Base-by-base conservation (phyloP, 805 yeast genomes). In the Candida argentea region DNA sequence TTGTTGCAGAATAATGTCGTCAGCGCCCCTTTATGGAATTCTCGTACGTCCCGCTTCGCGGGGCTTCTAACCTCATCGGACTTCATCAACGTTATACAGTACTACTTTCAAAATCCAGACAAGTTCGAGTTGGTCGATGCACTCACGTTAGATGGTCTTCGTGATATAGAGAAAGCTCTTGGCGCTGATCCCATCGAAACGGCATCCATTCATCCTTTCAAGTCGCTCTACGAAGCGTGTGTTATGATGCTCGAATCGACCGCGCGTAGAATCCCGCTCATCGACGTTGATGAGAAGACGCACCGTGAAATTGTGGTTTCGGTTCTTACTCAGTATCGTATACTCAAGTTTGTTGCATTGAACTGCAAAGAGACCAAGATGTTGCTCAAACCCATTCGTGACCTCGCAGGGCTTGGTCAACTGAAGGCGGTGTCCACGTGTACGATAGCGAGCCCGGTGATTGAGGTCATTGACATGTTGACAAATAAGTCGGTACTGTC, bases 21-120 rank as follows among this genome's bases (percentile, higher is more conserved):
- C 18, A 79, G 94, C 30, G 97, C 97, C 4, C 98, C 99, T 3
- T 62, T 91, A 29, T 91, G 99, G 99, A 83, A 89, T 55, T 79
- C 89, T 33, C 72, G 79, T 46, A 74, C 82, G 10, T 81, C 94
- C 10, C 68, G 81, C 44, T 91, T 91, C 62, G 96, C 96, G 2
- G 99, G 99, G 3, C 68, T 91, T 36, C 63, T 91, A 43, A 91
- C 97, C 4, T 76, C 94, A 11, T 73, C 82, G 22, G 98, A 91
- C 58, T 91, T 86, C 53, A 82, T 91, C 39, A 89, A 91, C 44
- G 96, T 89, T 30, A 85, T 91, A 36, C 94, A 86, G 50, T 91
- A 87, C 56, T 89, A 87, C 56, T 80, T 84, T 46, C 91, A 84
- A 44, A 71, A 73, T 42, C 94, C 95, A 0, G 94, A 85, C 38